Base-by-base conservation (phyloP, 164 flowering plant genomes). In the Pachysandra terminalis region DNA sequence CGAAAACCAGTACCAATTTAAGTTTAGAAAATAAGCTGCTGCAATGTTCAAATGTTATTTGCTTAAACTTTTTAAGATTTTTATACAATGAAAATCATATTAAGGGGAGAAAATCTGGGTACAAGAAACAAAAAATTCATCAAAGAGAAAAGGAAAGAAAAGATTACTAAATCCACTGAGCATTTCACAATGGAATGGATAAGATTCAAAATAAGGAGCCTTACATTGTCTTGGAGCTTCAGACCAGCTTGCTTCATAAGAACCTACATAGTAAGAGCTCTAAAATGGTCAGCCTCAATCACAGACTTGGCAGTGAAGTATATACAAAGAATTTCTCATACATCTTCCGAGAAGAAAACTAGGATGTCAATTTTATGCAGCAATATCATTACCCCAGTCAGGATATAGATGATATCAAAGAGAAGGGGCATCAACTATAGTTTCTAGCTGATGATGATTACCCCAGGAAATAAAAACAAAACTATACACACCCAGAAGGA, bases 241-340 rank as follows among this genome's bases (percentile, higher is more conserved):
- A 94, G 79, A 62, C 96, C 95, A 68, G 93, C 95, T 85, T 94
- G 98, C 87, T 94, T 94, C 48, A 76, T 78, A 41, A 94, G 87
- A 72, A 94, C 97, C 98, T 91, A 71, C 67, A 77, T n/a, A 63
- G 21, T 56, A 24, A 27, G 52, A 61, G 26, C 52, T 23, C 37
- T 32, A 59, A 37, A 64, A 3, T 55, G 53, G 37, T 69, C 40
- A 69, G 53, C 21, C 35, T 13, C 37, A 32, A 22, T 61, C 21
- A 22, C 24, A 19, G 14, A 21, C 15, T 21, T 51, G 41, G 60
- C 41, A 26, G 32, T 52, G 16, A 19, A 57, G 40, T 61, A 52
- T 21, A 52, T 53, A 9, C 5, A 53, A 19, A 45, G 10, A 5
- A 22, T 19, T 9, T 9, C 19, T 28, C 51, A 45, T 51, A 24